These are phyloP conservation scores for Rhododendron kiyosumense DNA, from an alignment of 148 eudicot species.

Conservation along the genomic window DNA sequence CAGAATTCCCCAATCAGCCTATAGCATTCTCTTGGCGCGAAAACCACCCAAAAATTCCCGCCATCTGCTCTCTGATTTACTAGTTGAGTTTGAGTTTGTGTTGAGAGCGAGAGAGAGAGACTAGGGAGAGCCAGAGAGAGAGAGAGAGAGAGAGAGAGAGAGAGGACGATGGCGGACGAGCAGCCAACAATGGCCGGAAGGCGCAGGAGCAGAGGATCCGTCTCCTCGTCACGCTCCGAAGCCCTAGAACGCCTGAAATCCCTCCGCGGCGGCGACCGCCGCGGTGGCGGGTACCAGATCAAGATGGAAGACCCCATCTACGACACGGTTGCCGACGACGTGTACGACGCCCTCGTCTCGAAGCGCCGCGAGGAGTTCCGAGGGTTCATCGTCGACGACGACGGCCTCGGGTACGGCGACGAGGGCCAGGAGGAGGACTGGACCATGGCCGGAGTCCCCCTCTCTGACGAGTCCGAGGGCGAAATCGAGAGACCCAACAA, in stretches of 20 bases:
- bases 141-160: conserved; percentile 7
- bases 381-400: conserved; percentile 66
- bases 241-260: conserved; percentile 73
- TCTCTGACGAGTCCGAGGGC: conserved; percentile 50
- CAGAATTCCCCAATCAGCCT: too few relatives aligned
- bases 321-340: conserved; percentile 84
- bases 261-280: conserved; percentile 30
- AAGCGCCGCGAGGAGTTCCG: conserved; percentile 59
- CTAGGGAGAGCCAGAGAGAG: too few relatives aligned
- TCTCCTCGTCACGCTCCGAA: conserved; percentile 38
- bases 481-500: conserved; percentile 37
- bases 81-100: too few relatives aligned
- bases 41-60: conserved; percentile 4
- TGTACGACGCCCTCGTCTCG: conserved; percentile 72
- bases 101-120: too few relatives aligned
- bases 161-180: conserved; percentile 40
- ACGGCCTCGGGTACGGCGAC: conserved; percentile 67
- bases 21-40: conserved; percentile 5
- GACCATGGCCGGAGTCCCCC: conserved; percentile 37
- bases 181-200: conserved; percentile 35
- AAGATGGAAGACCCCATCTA: conserved; percentile 74
- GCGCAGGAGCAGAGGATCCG: conserved; percentile 45
- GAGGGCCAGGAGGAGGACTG: conserved; percentile 96
- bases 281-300: conserved; percentile 33
- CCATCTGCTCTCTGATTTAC: background rate